Evolutionary conservation across 441 rosid genomes (phyloP), one percentile per base, ranked within the genome.

Genomic region (Croton setiger): DNA sequence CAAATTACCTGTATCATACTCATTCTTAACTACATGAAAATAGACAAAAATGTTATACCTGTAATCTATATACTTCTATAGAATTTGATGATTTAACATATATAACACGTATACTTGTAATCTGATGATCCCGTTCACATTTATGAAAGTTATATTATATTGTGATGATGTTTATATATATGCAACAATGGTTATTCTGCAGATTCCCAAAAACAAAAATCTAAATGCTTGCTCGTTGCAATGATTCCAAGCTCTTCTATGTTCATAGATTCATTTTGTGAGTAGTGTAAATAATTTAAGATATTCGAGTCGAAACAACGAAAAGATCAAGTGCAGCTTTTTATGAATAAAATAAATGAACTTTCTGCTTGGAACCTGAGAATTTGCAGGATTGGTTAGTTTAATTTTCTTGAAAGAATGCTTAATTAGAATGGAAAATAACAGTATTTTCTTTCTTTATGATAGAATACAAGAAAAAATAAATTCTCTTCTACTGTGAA

Each of bases 1-100:
- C 67, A 59, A 67, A 71, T 72, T 43, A 47, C 75, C 52, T 68
- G 73, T 76, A 67, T 44, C 64, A 83, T 61, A 63, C 64, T 14
- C 69, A 63, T 49, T 48, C 74, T 78, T 72, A 73, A 69, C 73
- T 61, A 43, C 57, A 60, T 45, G 59, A 55, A 60, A 67, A 71
- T 64, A 63, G 64, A n/a, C n/a, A 39, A n/a, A 68, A 74, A 20
- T 66, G 56, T 21, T 52, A 70, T 76, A 70, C 81, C 33, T 62
- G 67, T 63, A 53, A 73, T n/a, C n/a, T 70, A 63, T 71, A 76
- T 27, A 37, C 41, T 37, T 57, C 8, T 36, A 36, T 73, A 66
- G 70, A 63, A 73, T 18, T 33, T 23, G 17, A 66, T 67, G n/a
- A n/a, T n/a, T n/a, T n/a, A n/a, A 71, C 66, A 36, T 59, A 17